Base-by-base conservation (phyloP, 495 filamentous ascomycete species). In the Talaromyces ruber region DNA sequence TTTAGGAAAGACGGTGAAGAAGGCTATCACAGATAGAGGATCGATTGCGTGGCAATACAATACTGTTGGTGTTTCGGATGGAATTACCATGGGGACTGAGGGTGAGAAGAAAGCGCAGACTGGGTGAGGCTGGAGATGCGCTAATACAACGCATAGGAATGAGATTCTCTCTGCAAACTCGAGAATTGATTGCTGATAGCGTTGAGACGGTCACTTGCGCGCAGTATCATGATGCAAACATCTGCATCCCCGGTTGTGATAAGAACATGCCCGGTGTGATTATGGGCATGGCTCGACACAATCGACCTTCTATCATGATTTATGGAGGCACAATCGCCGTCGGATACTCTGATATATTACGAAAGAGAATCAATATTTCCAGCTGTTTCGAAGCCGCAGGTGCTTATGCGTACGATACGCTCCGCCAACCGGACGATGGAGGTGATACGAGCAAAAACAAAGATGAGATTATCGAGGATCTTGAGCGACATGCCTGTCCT, bases 231-330 rank as follows among this genome's bases (percentile, higher is more conserved):
- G 94, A 98, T 66, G 94, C 94, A 60, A 95, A 92, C 70, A 93
- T 98, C 67, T 85, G 90, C 25, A 93, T 98, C 64, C 92, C 94
- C 1, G 94, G 94, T 9, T 98, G 94, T 69, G 94, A 98, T 74
- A 98, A 98, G 80, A 98, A 98, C 67, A 98, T 98, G 94, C 94
- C 94, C 1, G 94, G 94, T 63, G 81, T 80, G 37, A 75, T 91
- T n/a, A 90, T 91, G 86, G 88, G 83, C 51, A 88, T 91, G 73
- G 91, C 92, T 12, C 84, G 94, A 45, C 92, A 97, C 74, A 97
- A 98, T 76, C 85, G 93, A 16, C 94, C 94, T 5, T 87, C 85
- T 0, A 76, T 90, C 64, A 89, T 89, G 85, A 82, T 90, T 43
- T 98, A 97, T 70, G 94, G 94, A 30, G 94, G 94, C 43, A 88